These are phyloP conservation scores for Tetrastigma voinierianum DNA, from an alignment of 164 flowering plant species.

Conservation along the genomic window DNA sequence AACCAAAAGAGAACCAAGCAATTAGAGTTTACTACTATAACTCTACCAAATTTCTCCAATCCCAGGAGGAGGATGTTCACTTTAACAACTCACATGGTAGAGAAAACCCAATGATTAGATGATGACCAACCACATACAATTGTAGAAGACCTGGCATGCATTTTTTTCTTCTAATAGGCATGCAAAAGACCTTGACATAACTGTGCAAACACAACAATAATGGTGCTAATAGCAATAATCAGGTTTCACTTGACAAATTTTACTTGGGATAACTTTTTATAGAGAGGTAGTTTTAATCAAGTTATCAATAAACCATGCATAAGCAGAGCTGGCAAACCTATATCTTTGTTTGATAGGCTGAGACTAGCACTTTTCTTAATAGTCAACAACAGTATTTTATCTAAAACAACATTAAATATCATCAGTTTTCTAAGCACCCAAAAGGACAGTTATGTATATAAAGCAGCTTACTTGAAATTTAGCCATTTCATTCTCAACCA, in stretches of 20 bases:
- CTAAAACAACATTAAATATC: too few relatives aligned
- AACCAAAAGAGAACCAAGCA: not conserved
- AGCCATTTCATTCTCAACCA: slow-evolving; percentile 86
- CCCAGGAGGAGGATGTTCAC: too few relatives aligned
- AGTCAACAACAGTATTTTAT: too few relatives aligned
- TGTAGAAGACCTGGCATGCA: not conserved
- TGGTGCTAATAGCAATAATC: not conserved
- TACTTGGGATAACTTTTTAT: not conserved
- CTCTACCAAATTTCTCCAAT: not conserved
- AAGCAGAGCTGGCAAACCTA: too few relatives aligned
- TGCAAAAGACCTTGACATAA: not conserved
- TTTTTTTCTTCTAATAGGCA: too few relatives aligned
- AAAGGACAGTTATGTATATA: too few relatives aligned
- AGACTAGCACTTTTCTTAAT: too few relatives aligned
- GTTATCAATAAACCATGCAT: too few relatives aligned
- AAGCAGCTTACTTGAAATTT: slow-evolving; percentile 73
- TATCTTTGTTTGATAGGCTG: too few relatives aligned
- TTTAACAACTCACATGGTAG: too few relatives aligned
- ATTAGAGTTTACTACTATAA: not conserved
- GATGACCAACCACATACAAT: not conserved
- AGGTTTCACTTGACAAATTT: not conserved
- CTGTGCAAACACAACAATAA: not conserved
- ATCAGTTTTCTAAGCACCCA: not conserved
- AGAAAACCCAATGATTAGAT: too few relatives aligned
- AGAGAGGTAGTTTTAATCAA: too few relatives aligned